Evolutionary conservation across 2,329 filamentous ascomycete genomes (phyloP).

Genomic region (Aspergillus terreus): DNA sequence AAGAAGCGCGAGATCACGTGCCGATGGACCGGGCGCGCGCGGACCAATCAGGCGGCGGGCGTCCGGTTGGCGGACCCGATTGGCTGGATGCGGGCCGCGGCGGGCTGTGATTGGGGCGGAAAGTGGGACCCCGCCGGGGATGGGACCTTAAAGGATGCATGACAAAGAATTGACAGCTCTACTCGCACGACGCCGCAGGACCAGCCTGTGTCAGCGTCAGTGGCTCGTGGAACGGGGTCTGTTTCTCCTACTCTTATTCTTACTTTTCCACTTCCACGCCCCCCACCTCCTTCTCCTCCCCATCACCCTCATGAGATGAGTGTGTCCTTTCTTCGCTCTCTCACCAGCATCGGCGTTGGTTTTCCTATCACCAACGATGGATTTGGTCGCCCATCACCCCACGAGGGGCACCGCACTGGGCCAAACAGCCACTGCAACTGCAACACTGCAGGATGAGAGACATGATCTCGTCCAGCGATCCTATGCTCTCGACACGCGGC

Average conservation of each 20-base stretch:
- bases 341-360: conserved; percentile 2
- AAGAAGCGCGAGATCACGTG: conserved; percentile 15
- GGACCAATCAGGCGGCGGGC: background rate
- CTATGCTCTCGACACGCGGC: background rate
- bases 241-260: background rate
- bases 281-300: background rate
- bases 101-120: conserved; percentile 5
- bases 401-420: background rate
- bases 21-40: background rate
- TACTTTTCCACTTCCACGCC: background rate
- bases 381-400: conserved; percentile 1
- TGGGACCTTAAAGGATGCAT: conserved; percentile 3
- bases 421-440: background rate
- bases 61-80: background rate
- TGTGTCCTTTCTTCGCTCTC: background rate
- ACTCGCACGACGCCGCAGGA: background rate
- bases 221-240: conserved; percentile 3
- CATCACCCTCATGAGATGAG: background rate
- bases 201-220: conserved; percentile 1
- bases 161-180: conserved; percentile 17
- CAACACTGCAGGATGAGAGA: background rate
- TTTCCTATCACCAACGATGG: conserved; percentile 6
- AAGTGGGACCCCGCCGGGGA: conserved; percentile 2
- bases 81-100: background rate
- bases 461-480: background rate